Conservation (phyloP, 495 filamentous ascomycete genomes). For the Penicillium longicatenatum region DNA sequence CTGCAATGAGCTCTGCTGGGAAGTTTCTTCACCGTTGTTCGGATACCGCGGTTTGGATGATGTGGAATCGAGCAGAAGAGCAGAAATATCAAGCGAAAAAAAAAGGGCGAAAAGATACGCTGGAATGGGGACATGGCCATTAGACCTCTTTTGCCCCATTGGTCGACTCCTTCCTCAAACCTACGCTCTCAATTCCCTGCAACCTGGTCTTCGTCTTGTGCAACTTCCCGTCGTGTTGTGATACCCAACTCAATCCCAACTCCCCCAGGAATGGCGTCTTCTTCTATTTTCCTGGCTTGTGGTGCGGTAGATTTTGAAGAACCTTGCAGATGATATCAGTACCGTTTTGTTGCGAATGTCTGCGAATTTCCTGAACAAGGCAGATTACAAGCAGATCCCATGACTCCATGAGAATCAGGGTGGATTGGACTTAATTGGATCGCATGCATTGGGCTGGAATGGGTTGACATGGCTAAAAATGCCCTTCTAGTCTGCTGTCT, state of each 20-base stretch:
- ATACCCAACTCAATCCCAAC: slow-evolving; percentile 14
- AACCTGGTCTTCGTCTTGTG: slow-evolving; percentile 8
- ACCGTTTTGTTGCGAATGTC: background rate
- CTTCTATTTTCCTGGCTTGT: background rate
- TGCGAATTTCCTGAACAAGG: background rate
- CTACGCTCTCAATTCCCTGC: background rate
- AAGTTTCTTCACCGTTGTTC: slow-evolving; percentile 11
- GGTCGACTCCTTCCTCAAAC: background rate
- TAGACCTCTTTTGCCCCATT: background rate
- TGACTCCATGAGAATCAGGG: background rate
- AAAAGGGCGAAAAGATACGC: background rate
- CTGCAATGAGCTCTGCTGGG: background rate
- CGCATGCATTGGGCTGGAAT: background rate
- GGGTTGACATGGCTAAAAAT: background rate
- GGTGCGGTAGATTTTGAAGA: background rate
- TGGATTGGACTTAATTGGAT: background rate
- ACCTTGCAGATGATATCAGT: background rate
- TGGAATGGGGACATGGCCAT: background rate
- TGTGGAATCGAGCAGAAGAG: background rate
- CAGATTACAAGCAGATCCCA: background rate
- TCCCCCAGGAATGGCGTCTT: slow-evolving; percentile 11
- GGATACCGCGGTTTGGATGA: background rate
- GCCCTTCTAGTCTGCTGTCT: slow-evolving; percentile 1
- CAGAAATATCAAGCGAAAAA: background rate
- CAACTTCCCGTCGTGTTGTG: slow-evolving; percentile 12